Evolutionary conservation across 805 yeast species (phyloP), one percentile per base, ranked within the genome.

Genomic region (Schwanniomyces pseudopolymorphus): DNA sequence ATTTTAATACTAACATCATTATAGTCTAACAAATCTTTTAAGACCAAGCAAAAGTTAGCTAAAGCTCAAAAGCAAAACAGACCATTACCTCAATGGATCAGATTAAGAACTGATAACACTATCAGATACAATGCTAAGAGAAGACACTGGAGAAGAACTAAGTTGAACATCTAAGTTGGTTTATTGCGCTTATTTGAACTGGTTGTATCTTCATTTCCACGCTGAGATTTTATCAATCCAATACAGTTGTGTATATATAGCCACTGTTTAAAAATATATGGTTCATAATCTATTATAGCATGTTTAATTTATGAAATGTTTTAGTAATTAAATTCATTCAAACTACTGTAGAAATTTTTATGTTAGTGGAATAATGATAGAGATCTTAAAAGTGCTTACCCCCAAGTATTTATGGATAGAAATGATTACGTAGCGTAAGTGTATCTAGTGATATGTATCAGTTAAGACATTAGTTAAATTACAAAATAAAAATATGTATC

Each of bases 121-220:
- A 87, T 94, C 83, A 89, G 96, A 85, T 89, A 89, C 88, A 92
- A 92, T 82, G 95, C 96, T 75, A 94, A 94, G 90, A 90, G 98
- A 89, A 87, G 98, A 85, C 96, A 94, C 94, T 92, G 99, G 99
- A 92, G 97, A 88, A 89, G 98, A 87, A 92, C 97, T 72, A 92
- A 92, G 96, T 84, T 92, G 80, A 83, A 84, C 85, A 77, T 92
- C 84, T 92, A 91, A 88, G 66, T 51, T 39, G 43, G 46, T 37
- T 45, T 38, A 26, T 27, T 39, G 19, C 25, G 37, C 25, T 36
- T 20, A 20, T 36, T 36, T 20, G 25, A 17, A 20, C 39, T 36
- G 39, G 39, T 36, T 36, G 20, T 36, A 36, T 20, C 39, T 36
- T 36, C 39, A 36, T 36, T 17, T 36, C 25, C 39, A 36, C 16